phyloP scores from a whole-genome alignment of 345 rosid species.

The Eucalyptus dawsonii region DNA sequence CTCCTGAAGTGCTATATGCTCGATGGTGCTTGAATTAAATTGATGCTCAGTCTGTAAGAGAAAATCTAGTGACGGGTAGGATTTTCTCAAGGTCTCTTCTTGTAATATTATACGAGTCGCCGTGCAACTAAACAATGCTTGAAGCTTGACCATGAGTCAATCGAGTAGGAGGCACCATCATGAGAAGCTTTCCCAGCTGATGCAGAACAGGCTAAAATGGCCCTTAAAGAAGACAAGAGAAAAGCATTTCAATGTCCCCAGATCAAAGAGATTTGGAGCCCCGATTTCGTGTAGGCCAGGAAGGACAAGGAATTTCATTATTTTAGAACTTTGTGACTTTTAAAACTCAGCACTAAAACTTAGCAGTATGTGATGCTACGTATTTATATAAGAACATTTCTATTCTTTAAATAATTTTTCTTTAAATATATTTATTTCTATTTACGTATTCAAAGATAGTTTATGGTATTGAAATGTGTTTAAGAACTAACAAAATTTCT shows the following conservation, averaged over 20 bases:
- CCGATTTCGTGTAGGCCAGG: background rate
- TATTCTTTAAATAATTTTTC: too few species aligned
- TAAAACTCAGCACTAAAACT: background rate
- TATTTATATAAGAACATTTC: rapidly evolving
- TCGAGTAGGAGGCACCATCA: background rate
- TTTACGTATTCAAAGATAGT: rapidly evolving
- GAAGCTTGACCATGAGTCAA: background rate
- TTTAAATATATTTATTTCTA: too few species aligned
- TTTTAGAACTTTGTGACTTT: background rate
- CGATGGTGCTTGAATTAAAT: background rate
- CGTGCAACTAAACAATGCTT: background rate
- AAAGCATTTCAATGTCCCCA: background rate
- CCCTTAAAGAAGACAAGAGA: background rate
- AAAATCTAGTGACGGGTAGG: background rate
- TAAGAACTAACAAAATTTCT: too few species aligned
- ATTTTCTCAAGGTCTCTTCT: background rate
- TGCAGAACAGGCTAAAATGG: background rate
- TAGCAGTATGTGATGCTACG: rapidly evolving
- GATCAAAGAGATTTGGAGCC: background rate
- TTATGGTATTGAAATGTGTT: too few species aligned
- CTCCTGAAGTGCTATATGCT: background rate
- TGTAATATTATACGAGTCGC: background rate
- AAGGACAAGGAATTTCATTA: background rate
- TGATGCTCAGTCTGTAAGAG: background rate
- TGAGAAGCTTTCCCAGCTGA: background rate